Evolutionary conservation across 495 filamentous ascomycete species (phyloP), one percentile per base, ranked within the genome.

Genomic region (Podospora pseudocomata): DNA sequence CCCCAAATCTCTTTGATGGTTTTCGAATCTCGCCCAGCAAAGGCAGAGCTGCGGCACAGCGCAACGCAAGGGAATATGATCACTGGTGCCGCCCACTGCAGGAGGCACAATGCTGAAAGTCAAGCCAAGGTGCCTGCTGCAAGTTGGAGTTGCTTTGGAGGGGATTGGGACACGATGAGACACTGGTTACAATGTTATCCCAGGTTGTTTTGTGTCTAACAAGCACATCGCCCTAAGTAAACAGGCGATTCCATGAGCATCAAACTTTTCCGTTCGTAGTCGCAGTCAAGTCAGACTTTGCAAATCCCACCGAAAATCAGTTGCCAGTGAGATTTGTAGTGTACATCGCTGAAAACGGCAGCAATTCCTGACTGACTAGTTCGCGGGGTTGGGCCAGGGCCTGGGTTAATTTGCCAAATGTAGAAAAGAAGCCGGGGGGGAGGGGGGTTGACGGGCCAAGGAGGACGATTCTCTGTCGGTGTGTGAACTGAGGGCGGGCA

Each of bases 351-450:
- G 3, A 16, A 49, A 49, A 49, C 13, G 39, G 39, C 39, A 11
- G 39, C 39, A 49, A 49, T 49, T 49, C 39, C 39, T 11, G 39
- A 49, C 39, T 16, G 2, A 49, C 39, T 49, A 11, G 39, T 49
- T 49, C 39, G 39, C 39, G 39, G 39, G 39, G 59, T 30, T 28
- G 59, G 23, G 6, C 20, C 23, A 30, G 59, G 30, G 59, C 23
- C 7, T 61, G 27, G 23, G 16, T 11, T 20, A 61, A 16, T 61
- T 61, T 32, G 27, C 59, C 59, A 61, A 61, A 61, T 26, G 23
- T 30, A 61, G 59, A 61, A 61, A 61, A 61, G 59, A 49, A 61
- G 23, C 59, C 59, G 59, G 59, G 15, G 13, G 18, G 20, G 32
- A n/a, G 32, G 16, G 20, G 26, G 23, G 0, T 23, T 23, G 23